phyloP scores from a whole-genome alignment of 2,329 filamentous ascomycete genomes.

The Dothideomycetes sp. region DNA sequence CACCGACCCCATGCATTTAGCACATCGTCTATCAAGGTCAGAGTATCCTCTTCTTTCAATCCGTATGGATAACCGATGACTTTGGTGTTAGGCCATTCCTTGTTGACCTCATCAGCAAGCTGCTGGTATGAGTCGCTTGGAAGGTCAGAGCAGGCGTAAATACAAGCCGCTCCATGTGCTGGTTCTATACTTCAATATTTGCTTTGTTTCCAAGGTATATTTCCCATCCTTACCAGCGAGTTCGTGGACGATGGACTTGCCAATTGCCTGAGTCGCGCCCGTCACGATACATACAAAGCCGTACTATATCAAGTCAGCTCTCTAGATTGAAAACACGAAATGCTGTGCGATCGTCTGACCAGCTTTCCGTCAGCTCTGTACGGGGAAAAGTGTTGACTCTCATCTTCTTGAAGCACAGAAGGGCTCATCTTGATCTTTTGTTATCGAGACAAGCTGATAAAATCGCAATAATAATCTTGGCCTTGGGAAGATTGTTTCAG shows the following conservation, averaged over 20 bases:
- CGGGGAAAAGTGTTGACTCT: conserved; percentile 43
- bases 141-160: conserved; percentile 48
- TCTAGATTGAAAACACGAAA: too few species aligned
- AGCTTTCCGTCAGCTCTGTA: conserved; percentile 51
- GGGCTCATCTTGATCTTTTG: conserved; percentile 9
- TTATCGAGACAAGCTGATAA: neutral
- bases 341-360: conserved; percentile 26
- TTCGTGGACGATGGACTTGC: conserved; percentile 50
- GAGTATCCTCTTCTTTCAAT: conserved; percentile 50
- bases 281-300: conserved; percentile 58
- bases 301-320: conserved; percentile 33
- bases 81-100: conserved; percentile 46
- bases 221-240: conserved; percentile 47
- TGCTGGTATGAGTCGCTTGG: conserved; percentile 33
- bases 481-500: neutral
- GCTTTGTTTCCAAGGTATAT: too few species aligned
- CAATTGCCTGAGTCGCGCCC: conserved; percentile 51
- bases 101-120: conserved; percentile 36
- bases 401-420: conserved; percentile 11
- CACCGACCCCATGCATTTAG: conserved; percentile 48
- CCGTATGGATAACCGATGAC: conserved; percentile 54
- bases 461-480: neutral
- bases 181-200: too few species aligned
- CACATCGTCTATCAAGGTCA: conserved; percentile 53
- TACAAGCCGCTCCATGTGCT: conserved; percentile 56